Conservation (phyloP, 179 eudicot genomes). For the Monotropa hypopitys region DNA sequence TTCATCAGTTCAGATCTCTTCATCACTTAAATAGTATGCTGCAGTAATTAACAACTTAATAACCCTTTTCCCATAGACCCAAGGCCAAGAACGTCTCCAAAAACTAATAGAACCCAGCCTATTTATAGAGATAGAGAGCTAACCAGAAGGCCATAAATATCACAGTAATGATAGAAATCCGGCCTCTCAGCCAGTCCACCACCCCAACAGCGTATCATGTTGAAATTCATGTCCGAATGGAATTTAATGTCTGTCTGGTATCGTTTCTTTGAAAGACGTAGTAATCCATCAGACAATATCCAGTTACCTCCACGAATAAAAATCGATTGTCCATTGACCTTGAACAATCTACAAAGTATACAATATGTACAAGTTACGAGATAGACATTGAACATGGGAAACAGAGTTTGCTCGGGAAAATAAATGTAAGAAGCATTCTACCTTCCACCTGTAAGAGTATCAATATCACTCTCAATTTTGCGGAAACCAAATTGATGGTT, state of each 20-base stretch:
- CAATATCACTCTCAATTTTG: conserved; percentile 75
- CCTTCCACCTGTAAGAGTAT: conserved; percentile 89
- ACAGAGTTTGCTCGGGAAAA: neutral
- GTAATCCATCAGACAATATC: conserved; percentile 92
- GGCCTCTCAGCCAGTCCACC: conserved; percentile 98
- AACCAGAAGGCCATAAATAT: conserved; percentile 82
- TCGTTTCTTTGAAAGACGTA: conserved; percentile 80
- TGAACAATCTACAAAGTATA: conserved; percentile 55
- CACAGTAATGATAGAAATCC: conserved; percentile 89
- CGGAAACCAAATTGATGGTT: conserved; percentile 77
- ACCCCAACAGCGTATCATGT: conserved; percentile 98
- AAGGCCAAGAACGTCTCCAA: neutral
- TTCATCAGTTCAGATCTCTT: neutral
- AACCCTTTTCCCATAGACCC: neutral
- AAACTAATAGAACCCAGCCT: neutral
- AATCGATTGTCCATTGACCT: conserved; percentile 81
- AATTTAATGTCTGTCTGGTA: conserved; percentile 89
- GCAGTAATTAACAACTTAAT: neutral
- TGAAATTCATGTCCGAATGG: conserved; percentile 97
- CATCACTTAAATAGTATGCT: neutral
- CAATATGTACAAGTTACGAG: neutral
- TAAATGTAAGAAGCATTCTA: conserved; percentile 14
- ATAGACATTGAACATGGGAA: neutral
- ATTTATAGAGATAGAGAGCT: conserved; percentile 16
- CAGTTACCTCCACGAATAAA: conserved; percentile 99